phyloP scores from a whole-genome alignment of 2,329 filamentous ascomycete species.

The Scorias spongiosa region DNA sequence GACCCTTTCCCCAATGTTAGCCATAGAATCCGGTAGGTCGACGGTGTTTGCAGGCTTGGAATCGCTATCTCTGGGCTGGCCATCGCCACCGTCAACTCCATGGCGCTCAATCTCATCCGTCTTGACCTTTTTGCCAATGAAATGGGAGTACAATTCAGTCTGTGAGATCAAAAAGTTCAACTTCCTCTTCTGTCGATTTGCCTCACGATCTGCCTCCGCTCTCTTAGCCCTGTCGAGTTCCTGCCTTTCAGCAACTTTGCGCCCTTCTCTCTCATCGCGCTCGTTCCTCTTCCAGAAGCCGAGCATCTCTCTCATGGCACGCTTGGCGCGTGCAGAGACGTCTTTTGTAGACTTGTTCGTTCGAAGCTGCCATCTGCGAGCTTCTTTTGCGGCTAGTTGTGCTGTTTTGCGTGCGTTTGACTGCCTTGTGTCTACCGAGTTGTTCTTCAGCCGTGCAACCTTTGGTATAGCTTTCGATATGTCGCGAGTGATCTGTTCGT shows the following conservation, averaged over 20 bases:
- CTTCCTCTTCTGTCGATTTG: slow-evolving; percentile 93
- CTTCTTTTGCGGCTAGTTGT: slow-evolving; percentile 90
- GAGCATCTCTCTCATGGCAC: slow-evolving; percentile 99
- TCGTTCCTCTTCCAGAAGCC: slow-evolving; percentile 99
- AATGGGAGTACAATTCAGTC: slow-evolving; percentile 96
- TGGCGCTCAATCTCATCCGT: slow-evolving; percentile 87
- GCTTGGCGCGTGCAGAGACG: slow-evolving; percentile 88
- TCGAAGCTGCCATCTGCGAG: slow-evolving; percentile 87
- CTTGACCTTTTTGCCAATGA: slow-evolving; percentile 98
- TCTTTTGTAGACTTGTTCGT: slow-evolving; percentile 99
- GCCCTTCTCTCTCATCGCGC: slow-evolving; percentile 84
- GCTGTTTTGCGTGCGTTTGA: slow-evolving; percentile 98
- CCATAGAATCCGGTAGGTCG: slow-evolving; percentile 32
- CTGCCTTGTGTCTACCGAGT: slow-evolving; percentile 71
- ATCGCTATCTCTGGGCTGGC: slow-evolving; percentile 28
- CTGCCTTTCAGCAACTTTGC: slow-evolving; percentile 86
- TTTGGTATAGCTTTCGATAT: slow-evolving; percentile 87
- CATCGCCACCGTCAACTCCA: slow-evolving; percentile 58
- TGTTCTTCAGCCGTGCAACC: slow-evolving; percentile 72
- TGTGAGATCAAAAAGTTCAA: slow-evolving; percentile 99
- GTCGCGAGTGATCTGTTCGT: slow-evolving; percentile 94
- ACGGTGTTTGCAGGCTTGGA: slow-evolving; percentile 29
- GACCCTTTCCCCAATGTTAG: slow-evolving; percentile 50
- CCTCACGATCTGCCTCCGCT: slow-evolving; percentile 92
- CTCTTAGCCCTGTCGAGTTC: slow-evolving; percentile 94